Base-by-base conservation (phyloP, 192 early-diverging fungal species). In the Backusella liffmaniae region DNA sequence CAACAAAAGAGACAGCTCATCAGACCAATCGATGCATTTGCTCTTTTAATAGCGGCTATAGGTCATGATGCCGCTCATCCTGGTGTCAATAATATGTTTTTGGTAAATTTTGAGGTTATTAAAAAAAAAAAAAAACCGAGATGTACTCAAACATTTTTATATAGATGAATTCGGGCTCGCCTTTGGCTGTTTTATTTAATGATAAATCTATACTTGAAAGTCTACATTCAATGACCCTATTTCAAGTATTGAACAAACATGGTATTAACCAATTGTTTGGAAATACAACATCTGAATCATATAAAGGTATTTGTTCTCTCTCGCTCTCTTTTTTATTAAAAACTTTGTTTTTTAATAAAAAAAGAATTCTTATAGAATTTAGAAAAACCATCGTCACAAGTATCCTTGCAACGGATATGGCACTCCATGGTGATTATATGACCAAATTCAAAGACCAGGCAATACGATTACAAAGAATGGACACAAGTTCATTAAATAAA, bases 161-260 rank as follows among this genome's bases (percentile, higher is more conserved):
- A 6, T 53, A 44, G 42, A 16, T 41, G 7, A 59, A 59, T 23
- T 62, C 92, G 1, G 84, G 81, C 34, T 92, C 95, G 18, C 94
- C 95, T 67, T 87, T 97, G 73, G 94, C 97, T 30, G 82, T 94
- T 66, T 80, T 96, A 13, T 99, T 97, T 89, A 97, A 97, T 81
- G 96, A 99, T 84, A 88, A 88, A 71, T 94, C 95, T 5, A 94
- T 99, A 21, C 87, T 99, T 15, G 97, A 99, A 79, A 94, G 94
- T 85, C 95, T 96, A 86, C 97, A 99, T 79, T 89, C 91, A 0
- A 90, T 92, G 79, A 86, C 91, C 26, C 82, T 94, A 30, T 95
- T 92, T 75, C 86, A 89, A 16, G 49, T 91, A 6, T 87, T 91
- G 78, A 85, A 91, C 66, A 85, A 88, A 34, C 83, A 87, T 77